Base-by-base conservation (phyloP, 1,139 yeast species). In the Groenewaldozyma sp. region DNA sequence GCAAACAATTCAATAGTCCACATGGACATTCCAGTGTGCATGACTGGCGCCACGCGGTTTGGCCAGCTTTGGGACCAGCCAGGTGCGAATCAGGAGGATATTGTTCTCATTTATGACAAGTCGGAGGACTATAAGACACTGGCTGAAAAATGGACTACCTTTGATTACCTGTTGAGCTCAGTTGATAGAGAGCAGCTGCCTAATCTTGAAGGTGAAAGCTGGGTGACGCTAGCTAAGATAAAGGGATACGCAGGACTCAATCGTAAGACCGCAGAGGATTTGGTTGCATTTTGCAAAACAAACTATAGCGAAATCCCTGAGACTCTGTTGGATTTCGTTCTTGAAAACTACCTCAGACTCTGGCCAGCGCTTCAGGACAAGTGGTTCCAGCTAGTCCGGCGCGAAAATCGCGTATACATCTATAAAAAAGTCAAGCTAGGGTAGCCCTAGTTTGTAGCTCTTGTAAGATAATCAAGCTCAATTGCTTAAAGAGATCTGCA, bases 31-130 rank as follows among this genome's bases (percentile, higher is more conserved):
- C 76, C 83, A 0, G 71, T 93, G 2, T 83, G 95, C 55, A 86
- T 86, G 94, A 75, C 88, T 1, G 98, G 98, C 5, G 80, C 79
- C 4, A 74, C 87, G 3, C 66, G 76, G 41, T 88, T 88, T 59
- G 80, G 80, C 1, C 79, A 83, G 53, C 51, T 77, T 11, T 68
- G 70, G 43, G 56, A 53, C 24, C n/a, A n/a, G n/a, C n/a, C n/a
- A n/a, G 45, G 42, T 3, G 40, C 48, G 5, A 5, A 39, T 41
- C 3, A 27, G 24, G 28, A 34, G 16, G 21, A 55, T 26, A 53
- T 62, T 20, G 51, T 56, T 17, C 59, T 82, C n/a, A 60, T 52
- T 1, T 88, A 84, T 56, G 95, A 87, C 59, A 84, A 81, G 55
- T 74, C 88, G 0, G 96, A 88, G 55, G 65, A 70, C 36, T 49